Conservation (phyloP, 352 stramenopile species). For the Globisporangium rhizosaccharum region DNA sequence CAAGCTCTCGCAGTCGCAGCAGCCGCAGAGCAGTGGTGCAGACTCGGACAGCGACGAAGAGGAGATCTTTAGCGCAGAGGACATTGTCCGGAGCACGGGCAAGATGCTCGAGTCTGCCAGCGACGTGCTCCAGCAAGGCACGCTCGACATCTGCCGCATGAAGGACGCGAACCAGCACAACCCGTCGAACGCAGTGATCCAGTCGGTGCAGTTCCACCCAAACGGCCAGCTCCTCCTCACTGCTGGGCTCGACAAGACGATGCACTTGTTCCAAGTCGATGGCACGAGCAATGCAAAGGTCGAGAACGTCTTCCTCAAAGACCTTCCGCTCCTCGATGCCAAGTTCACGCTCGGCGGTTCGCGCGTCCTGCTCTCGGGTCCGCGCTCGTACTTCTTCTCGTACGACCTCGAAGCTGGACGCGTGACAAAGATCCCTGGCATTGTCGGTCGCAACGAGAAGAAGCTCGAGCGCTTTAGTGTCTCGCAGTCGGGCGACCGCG, state of each 20-base stretch:
- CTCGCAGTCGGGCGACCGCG: conserved; percentile 81
- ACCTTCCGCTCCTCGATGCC: conserved; percentile 85
- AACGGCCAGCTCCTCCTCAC: conserved; percentile 87
- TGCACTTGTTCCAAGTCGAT: conserved; percentile 92
- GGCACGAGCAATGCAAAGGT: conserved; percentile 85
- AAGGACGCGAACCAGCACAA: conserved; percentile 91
- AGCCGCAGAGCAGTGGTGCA: conserved; percentile 8
- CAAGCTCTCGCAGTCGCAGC: conserved; percentile 16
- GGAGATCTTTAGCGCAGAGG: conserved; percentile 31
- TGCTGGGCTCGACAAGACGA: conserved; percentile 89
- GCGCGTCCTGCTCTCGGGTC: conserved; percentile 88
- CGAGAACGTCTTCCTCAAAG: conserved; percentile 87
- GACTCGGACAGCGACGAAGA: conserved; percentile 55
- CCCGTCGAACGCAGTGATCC: conserved; percentile 79
- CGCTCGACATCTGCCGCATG: conserved; percentile 68
- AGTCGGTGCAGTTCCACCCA: conserved; percentile 87
- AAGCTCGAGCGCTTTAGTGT: conserved; percentile 90
- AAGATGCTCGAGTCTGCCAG: conserved; percentile 48
- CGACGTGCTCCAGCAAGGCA: conserved; percentile 52
- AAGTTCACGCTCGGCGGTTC: conserved; percentile 78
- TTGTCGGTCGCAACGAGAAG: conserved; percentile 88
- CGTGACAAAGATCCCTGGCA: conserved; percentile 86
- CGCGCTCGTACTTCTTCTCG: conserved; percentile 95
- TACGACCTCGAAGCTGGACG: conserved; percentile 94
- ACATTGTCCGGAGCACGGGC: conserved; percentile 45